Conservation (phyloP, 495 filamentous ascomycete species). For the Penicillium soppii region DNA sequence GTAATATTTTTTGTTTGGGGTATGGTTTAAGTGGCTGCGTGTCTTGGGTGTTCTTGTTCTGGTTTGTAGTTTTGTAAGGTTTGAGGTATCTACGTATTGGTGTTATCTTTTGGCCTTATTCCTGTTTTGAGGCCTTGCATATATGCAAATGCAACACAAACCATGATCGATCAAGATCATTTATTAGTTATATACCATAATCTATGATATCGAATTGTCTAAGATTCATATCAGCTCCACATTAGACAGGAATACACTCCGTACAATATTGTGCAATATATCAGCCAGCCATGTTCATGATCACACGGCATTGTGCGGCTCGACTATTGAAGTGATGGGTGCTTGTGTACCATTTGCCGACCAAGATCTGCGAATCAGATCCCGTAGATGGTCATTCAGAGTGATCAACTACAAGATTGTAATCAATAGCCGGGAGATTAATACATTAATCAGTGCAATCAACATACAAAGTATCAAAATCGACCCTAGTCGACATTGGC, state of each 20-base stretch:
- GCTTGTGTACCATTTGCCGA: neutral
- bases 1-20: neutral
- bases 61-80: no score
- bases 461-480: no score
- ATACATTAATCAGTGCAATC: neutral
- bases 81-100: no score
- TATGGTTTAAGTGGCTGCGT: no score
- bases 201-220: neutral
- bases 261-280: no score
- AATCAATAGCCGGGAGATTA: neutral
- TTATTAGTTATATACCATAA: no score
- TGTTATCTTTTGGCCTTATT: no score
- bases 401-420: neutral
- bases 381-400: neutral
- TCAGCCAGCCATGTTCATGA: neutral
- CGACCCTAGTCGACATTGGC: slow-evolving; percentile 7
- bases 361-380: neutral
- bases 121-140: no score
- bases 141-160: no score
- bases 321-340: neutral
- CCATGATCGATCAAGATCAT: no score
- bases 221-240: neutral
- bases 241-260: neutral
- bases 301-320: neutral
- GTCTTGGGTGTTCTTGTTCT: no score